A percentile compares a stretch with the other conserved stretches of the same genome.
These are phyloP conservation scores for Chenopodium berlandieri DNA, from an alignment of 148 eudicot genomes.

Conservation along the genomic window DNA sequence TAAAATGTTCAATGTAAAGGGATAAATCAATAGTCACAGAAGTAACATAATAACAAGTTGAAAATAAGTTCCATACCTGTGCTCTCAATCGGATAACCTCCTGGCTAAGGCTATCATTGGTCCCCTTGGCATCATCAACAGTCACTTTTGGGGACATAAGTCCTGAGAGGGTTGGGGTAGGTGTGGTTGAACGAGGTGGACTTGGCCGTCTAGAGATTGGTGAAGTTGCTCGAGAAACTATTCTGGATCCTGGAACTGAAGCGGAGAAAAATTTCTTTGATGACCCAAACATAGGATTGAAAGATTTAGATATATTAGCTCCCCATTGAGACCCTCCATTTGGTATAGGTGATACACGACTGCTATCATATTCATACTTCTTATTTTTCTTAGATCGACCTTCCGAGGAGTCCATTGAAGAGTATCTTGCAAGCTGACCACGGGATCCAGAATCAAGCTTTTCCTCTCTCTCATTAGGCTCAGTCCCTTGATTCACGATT, in stretches of 20 bases:
- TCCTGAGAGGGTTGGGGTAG: conserved; percentile 88
- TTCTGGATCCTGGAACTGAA: conserved; percentile 98
- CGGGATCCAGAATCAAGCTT: conserved; percentile 64
- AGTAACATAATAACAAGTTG: conserved; percentile 12
- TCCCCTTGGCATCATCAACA: conserved; percentile 52
- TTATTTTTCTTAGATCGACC: conserved; percentile 72
- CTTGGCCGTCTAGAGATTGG: conserved; percentile 87
- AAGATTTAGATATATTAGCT: conserved; percentile 73
- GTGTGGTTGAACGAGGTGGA: conserved; percentile 96
- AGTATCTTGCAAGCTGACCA: conserved; percentile 78
- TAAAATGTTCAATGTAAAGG: background rate
- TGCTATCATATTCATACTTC: conserved; percentile 82
- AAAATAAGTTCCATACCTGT: conserved; percentile 54
- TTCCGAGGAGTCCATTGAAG: conserved; percentile 83
- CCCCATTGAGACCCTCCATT: conserved; percentile 91
- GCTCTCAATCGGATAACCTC: conserved; percentile 67
- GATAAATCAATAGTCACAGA: background rate
- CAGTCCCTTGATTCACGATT: conserved; percentile 54
- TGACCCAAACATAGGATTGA: conserved; percentile 87
- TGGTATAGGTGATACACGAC: conserved; percentile 92
- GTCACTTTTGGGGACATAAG: conserved; percentile 67
- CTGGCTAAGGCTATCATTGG: conserved; percentile 65
- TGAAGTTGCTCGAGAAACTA: conserved; percentile 95
- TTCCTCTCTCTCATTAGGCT: conserved; percentile 62
- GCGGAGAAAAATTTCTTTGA: conserved; percentile 96